Evolutionary conservation across 352 stramenopile genomes (phyloP).

Genomic region (Pythium rishiriense): DNA sequence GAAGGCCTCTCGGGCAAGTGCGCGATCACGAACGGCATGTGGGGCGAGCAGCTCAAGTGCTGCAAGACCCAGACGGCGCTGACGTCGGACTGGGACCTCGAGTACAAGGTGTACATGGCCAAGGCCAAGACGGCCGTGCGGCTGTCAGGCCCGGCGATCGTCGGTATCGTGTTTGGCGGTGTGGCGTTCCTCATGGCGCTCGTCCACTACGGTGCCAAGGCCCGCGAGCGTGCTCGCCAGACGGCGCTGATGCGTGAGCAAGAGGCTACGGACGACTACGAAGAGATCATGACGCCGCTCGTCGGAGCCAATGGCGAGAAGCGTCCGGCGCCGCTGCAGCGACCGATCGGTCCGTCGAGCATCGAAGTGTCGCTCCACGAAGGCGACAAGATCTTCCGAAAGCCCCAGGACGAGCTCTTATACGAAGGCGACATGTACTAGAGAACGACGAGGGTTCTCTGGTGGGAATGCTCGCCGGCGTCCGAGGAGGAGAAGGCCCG

Average conservation of each 20-base stretch:
- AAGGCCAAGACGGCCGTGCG: conserved; percentile 44
- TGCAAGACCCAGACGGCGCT: conserved; percentile 59
- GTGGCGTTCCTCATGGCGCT: conserved; percentile 80
- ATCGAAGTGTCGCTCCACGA: conserved; percentile 86
- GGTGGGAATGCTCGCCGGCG: conserved; percentile 16
- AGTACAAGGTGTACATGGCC: conserved; percentile 71
- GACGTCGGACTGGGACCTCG: conserved; percentile 69
- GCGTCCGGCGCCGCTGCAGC: conserved; percentile 57
- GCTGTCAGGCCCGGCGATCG: conserved; percentile 71
- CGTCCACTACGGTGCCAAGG: conserved; percentile 84
- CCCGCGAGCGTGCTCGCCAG: conserved; percentile 74
- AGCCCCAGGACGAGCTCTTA: conserved; percentile 79
- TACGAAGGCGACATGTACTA: conserved; percentile 92
- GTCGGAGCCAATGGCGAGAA: conserved; percentile 66
- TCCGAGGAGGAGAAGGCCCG: background rate
- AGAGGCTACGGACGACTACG: conserved; percentile 87
- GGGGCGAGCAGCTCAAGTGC: conserved; percentile 82
- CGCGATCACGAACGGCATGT: conserved; percentile 84
- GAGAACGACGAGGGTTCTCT: conserved; percentile 9
- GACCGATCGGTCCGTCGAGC: conserved; percentile 59
- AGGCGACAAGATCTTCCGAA: conserved; percentile 88
- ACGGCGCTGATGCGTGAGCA: conserved; percentile 87
- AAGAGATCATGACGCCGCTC: conserved; percentile 90
- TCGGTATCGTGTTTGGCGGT: conserved; percentile 78
- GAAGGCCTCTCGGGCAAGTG: conserved; percentile 73